Percentiles rank a stretch among this genome's conserved stretches.
These are phyloP conservation scores for Stenogyne calaminthoides DNA, from an alignment of 305 asterid species.

Conservation along the genomic window DNA sequence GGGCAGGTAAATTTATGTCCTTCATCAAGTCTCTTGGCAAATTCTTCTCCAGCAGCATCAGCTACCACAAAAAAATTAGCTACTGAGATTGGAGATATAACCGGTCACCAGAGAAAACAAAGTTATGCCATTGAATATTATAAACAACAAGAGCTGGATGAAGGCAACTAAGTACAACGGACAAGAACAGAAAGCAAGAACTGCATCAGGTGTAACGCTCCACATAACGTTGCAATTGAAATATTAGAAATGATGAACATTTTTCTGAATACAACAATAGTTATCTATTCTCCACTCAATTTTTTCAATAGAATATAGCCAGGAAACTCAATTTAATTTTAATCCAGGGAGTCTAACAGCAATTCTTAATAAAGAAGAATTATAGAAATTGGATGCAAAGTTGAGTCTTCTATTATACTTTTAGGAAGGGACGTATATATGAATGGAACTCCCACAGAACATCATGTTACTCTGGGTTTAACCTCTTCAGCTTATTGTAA, in stretches of 20 bases:
- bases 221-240: neutral
- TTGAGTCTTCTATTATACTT: too few species aligned
- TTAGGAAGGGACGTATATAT: neutral
- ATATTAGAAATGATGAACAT: slow-evolving; percentile 6
- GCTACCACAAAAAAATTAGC: slow-evolving; percentile 48
- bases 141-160: slow-evolving; percentile 21
- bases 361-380: neutral
- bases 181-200: slow-evolving; percentile 30
- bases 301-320: neutral
- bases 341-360: neutral
- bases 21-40: slow-evolving; percentile 75
- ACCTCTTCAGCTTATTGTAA: slow-evolving; percentile 16
- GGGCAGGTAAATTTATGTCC: slow-evolving; percentile 87
- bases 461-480: slow-evolving; percentile 16
- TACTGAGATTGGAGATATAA: slow-evolving; percentile 33
- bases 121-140: neutral
- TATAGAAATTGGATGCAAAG: neutral
- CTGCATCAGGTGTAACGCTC: neutral
- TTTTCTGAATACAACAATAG: neutral
- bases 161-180: neutral
- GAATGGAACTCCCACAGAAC: slow-evolving; percentile 5
- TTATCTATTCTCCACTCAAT: neutral
- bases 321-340: neutral
- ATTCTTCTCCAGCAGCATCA: slow-evolving; percentile 76
- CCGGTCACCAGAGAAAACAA: slow-evolving; percentile 27